Conservation (phyloP, 345 rosid genomes). For the Abelmoschus esculentus region DNA sequence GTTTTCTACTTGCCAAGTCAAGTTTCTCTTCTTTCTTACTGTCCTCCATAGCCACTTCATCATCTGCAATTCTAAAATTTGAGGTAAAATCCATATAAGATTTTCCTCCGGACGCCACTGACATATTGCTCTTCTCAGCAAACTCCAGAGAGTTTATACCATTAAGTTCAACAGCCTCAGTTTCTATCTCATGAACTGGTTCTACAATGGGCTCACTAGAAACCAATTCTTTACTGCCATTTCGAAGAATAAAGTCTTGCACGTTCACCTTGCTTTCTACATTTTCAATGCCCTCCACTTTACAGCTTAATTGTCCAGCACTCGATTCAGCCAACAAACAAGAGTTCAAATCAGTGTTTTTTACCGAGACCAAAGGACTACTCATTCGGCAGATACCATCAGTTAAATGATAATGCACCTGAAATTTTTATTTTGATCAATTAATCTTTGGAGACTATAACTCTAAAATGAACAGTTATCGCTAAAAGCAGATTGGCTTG, state of each 20-base stretch:
- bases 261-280: conserved; percentile 14
- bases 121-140: conserved; percentile 16
- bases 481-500: neutral
- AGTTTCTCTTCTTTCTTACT: conserved; percentile 16
- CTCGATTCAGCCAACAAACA: conserved; percentile 23
- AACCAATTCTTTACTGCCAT: conserved; percentile 12
- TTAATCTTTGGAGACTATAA: neutral
- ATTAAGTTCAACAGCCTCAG: conserved; percentile 9
- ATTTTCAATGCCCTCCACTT: neutral
- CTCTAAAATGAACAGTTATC: neutral
- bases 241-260: neutral
- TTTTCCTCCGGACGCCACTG: conserved; percentile 8
- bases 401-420: conserved; percentile 25
- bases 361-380: conserved; percentile 8
- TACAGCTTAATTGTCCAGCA: conserved; percentile 15
- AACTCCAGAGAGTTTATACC: conserved; percentile 15
- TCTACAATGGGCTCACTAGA: conserved; percentile 18
- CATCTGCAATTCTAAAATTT: conserved; percentile 13
- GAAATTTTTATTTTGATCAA: conserved; percentile 11
- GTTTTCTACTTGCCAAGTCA: conserved; percentile 19
- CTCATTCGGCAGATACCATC: conserved; percentile 19
- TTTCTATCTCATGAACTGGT: conserved; percentile 20
- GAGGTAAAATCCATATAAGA: conserved; percentile 7
- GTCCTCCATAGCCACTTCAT: conserved; percentile 9
- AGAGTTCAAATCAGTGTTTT: conserved; percentile 18